Evolutionary conservation across 306 rosid genomes (phyloP), one percentile per base, ranked within the genome.

Genomic region (Luffa acutangula): DNA sequence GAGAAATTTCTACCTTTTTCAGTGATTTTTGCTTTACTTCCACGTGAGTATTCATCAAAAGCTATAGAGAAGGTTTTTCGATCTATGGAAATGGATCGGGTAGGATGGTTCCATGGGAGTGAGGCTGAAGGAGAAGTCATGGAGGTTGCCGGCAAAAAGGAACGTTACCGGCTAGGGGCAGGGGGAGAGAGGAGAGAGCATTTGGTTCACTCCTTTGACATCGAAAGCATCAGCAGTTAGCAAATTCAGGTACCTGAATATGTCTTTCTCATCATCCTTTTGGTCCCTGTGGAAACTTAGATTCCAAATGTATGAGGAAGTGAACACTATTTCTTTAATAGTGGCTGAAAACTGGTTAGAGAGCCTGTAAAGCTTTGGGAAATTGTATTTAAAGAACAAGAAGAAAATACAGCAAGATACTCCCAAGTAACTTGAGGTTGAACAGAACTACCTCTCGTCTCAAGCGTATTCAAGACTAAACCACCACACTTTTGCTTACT

Each of bases 211-310:
- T n/a, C n/a, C n/a, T n/a, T n/a, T n/a, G n/a, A n/a, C n/a, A n/a
- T n/a, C n/a, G n/a, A n/a, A n/a, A n/a, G n/a, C n/a, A n/a, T n/a
- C n/a, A n/a, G n/a, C n/a, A n/a, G n/a, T n/a, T n/a, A n/a, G n/a
- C n/a, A n/a, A n/a, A n/a, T n/a, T n/a, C 81, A 83, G 96, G 98
- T 83, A 90, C 54, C 37, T 79, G 14, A 31, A 67, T 41, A 14
- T 78, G 36, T 46, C 33, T 65, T n/a, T 79, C 49, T 66, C 74
- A 37, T 41, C 74, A 66, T 41, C 74, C 73, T n/a, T 36, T 64
- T 64, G 7, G 71, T 64, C 57, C 7, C 7, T 52, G 7, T 14
- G 57, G 57, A 52, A 52, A 52, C 57, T 52, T 4, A 14, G 5
- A 64, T 64, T 64, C 11, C 20, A 36, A 36, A 34, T 64, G 45